Evolutionary conservation across 2,329 filamentous ascomycete genomes (phyloP).

Genomic region (Leptosphaerulina australis): DNA sequence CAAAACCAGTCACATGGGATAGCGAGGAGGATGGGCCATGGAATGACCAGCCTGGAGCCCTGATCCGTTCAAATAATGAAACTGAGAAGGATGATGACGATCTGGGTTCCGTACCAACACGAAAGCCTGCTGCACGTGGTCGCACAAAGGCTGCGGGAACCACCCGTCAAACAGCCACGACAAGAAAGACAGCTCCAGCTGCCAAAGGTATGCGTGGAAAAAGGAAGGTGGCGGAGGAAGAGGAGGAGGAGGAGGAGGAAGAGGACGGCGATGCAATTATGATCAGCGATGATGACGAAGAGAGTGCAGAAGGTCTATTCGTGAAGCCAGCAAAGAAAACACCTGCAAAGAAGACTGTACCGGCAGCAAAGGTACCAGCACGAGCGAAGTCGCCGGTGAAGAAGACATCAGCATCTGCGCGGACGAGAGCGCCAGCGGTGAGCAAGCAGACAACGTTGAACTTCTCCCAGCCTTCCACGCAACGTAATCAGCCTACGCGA

Average conservation of each 20-base stretch:
- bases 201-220: conserved; percentile 49
- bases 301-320: conserved; percentile 55
- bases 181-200: conserved; percentile 45
- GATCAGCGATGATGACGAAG: conserved; percentile 56
- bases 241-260: conserved; percentile 52
- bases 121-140: conserved; percentile 53
- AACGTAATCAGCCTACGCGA: conserved; percentile 41
- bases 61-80: conserved; percentile 60
- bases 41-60: conserved; percentile 76
- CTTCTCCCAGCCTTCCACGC: conserved; percentile 49
- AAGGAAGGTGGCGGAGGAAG: conserved; percentile 50
- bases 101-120: conserved; percentile 40
- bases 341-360: conserved; percentile 37
- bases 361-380: conserved; percentile 24
- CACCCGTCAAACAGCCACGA: conserved; percentile 35
- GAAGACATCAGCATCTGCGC: conserved; percentile 22
- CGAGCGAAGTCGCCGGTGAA: conserved; percentile 14
- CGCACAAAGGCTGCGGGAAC: conserved; percentile 52
- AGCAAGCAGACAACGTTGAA: conserved; percentile 50
- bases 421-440: conserved; percentile 26
- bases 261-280: conserved; percentile 50
- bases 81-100: conserved; percentile 52
- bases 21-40: conserved; percentile 86
- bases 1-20: conserved; percentile 82
- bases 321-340: conserved; percentile 43